phyloP scores from a whole-genome alignment of 2,329 filamentous ascomycete species.

The Aspergillus piperis region DNA sequence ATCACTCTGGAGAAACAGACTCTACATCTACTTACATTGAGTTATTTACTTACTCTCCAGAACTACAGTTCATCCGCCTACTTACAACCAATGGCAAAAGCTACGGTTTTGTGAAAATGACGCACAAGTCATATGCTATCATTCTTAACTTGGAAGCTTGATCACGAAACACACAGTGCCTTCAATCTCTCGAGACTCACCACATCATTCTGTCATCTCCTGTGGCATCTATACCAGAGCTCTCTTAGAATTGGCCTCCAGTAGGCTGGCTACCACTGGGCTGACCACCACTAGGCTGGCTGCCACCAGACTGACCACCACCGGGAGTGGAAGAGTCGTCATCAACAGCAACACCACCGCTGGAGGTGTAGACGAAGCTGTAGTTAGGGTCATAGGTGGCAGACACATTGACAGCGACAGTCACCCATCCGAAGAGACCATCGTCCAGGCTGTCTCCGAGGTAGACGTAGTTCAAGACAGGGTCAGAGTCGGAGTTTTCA shows the following conservation, averaged over 20 bases:
- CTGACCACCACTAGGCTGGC: background rate
- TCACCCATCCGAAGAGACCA: conserved; percentile 21
- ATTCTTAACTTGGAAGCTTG: background rate
- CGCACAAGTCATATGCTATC: background rate
- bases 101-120: background rate
- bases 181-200: background rate
- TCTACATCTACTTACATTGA: background rate
- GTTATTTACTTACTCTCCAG: background rate
- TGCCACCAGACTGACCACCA: background rate
- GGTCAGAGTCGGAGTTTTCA: conserved; percentile 18
- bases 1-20: background rate
- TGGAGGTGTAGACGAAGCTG: conserved; percentile 6
- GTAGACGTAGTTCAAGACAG: conserved; percentile 18
- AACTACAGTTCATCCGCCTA: background rate
- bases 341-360: conserved; percentile 2
- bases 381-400: conserved; percentile 16
- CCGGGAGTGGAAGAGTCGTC: conserved; percentile 5
- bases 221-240: background rate
- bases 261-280: background rate
- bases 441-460: conserved; percentile 16
- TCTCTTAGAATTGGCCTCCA: background rate
- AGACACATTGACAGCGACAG: conserved; percentile 18
- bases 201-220: no score
- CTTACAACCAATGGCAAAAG: background rate
- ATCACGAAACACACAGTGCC: background rate